These are phyloP conservation scores for Periconia macrospinosa DNA, from an alignment of 2,329 filamentous ascomycete species.

Conservation along the genomic window DNA sequence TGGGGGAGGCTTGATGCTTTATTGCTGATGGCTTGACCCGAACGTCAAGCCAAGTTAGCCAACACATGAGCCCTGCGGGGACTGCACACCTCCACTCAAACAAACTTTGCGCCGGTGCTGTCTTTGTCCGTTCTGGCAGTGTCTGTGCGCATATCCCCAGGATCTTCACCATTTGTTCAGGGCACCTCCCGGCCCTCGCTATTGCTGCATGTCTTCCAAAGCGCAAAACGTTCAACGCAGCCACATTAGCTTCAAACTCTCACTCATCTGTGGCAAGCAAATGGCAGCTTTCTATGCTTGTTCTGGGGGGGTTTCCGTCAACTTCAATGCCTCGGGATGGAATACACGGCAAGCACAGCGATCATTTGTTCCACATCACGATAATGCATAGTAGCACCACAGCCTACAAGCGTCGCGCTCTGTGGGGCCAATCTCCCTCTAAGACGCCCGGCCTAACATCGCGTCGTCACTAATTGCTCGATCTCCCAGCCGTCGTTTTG, in stretches of 20 bases:
- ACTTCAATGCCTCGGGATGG: background rate
- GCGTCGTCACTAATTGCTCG: constrained; percentile 26
- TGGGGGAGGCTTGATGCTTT: constrained; percentile 19
- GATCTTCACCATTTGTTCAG: constrained; percentile 24
- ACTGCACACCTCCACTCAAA: constrained; percentile 26
- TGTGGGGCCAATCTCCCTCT: constrained; percentile 33
- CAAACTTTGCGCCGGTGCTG: constrained; percentile 35
- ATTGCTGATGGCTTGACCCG: constrained; percentile 28
- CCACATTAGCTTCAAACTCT: constrained; percentile 10
- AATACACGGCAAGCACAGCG: constrained; percentile 4
- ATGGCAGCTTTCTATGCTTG: background rate
- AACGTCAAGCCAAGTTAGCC: background rate
- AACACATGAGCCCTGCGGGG: constrained; percentile 29
- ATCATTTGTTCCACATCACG: constrained; percentile 20
- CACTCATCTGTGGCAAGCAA: background rate
- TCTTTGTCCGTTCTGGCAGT: constrained; percentile 21
- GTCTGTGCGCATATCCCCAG: constrained; percentile 24
- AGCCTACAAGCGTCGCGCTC: constrained; percentile 16
- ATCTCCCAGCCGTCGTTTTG: constrained; percentile 26
- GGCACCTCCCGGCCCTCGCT: background rate
- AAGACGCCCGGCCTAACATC: constrained; percentile 25
- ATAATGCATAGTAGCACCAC: constrained; percentile 21
- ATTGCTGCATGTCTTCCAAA: constrained; percentile 26
- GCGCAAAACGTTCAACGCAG: constrained; percentile 30
- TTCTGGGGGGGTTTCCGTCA: background rate